Evolutionary conservation across 2,329 filamentous ascomycete genomes (phyloP).

Genomic region (Aureobasidium leucospermi): DNA sequence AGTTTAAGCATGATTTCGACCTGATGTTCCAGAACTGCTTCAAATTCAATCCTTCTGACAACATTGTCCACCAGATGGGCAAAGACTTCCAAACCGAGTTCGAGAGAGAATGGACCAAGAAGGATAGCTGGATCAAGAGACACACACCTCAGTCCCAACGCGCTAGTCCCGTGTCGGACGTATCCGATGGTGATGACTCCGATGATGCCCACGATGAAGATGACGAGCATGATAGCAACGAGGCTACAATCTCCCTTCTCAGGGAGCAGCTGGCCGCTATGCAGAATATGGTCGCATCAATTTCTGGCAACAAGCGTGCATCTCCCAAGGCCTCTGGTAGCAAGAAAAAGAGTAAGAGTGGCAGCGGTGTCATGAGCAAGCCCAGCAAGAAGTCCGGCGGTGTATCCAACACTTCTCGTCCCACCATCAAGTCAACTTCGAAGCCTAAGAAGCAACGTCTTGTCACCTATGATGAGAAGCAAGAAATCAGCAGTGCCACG

Average conservation of each 20-base stretch:
- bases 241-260: slow-evolving; percentile 59
- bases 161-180: slow-evolving; percentile 57
- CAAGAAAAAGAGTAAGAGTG: slow-evolving; percentile 35
- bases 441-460: slow-evolving; percentile 56
- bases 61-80: slow-evolving; percentile 65
- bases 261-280: slow-evolving; percentile 56
- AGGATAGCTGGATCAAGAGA: slow-evolving; percentile 71
- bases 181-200: slow-evolving; percentile 62
- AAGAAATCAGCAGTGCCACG: slow-evolving; percentile 61
- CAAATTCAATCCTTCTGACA: slow-evolving; percentile 78
- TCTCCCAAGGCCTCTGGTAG: slow-evolving; percentile 35
- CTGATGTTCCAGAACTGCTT: slow-evolving; percentile 86
- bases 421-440: slow-evolving; percentile 32
- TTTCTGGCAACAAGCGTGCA: slow-evolving; percentile 46
- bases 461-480: slow-evolving; percentile 75
- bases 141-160: slow-evolving; percentile 61
- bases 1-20: slow-evolving; percentile 76
- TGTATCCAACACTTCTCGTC: slow-evolving; percentile 17
- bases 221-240: slow-evolving; percentile 30
- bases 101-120: slow-evolving; percentile 66
- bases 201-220: slow-evolving; percentile 53
- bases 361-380: slow-evolving; percentile 19
- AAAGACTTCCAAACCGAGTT: slow-evolving; percentile 69
- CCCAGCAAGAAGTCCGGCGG: slow-evolving; percentile 30
- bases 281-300: slow-evolving; percentile 29